Evolutionary conservation across 768 basidiomycete species (phyloP).

Genomic region (Leccinum variicolor): DNA sequence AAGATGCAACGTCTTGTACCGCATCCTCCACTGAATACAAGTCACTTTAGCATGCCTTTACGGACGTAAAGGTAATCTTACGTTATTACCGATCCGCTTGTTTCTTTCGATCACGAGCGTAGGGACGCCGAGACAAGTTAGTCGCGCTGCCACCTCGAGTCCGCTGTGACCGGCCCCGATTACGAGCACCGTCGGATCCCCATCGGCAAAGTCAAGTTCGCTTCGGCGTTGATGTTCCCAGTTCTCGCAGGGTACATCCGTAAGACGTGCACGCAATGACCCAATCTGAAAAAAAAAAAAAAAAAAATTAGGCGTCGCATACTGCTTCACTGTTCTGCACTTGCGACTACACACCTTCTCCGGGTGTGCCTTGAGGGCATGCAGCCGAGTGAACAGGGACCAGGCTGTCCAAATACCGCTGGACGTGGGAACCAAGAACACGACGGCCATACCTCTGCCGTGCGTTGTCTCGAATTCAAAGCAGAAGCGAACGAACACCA

Average conservation of each 20-base stretch:
- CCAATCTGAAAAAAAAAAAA: conserved; percentile 30
- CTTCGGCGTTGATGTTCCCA: conserved; percentile 47
- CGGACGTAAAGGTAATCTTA: conserved; percentile 2
- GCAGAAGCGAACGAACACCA: conserved; percentile 54
- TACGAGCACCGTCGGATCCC: conserved; percentile 55
- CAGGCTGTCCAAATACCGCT: conserved; percentile 53
- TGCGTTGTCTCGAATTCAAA: conserved; percentile 53
- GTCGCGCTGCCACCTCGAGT: conserved; percentile 56
- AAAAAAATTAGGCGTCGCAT: not conserved
- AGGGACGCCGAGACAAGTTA: conserved; percentile 55
- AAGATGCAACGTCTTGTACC: conserved; percentile 54
- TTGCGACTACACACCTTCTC: conserved; percentile 35
- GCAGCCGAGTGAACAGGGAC: conserved; percentile 56
- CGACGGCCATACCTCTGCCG: conserved; percentile 50
- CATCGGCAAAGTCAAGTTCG: conserved; percentile 42
- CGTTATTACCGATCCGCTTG: conserved; percentile 47
- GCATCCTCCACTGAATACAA: conserved; percentile 42
- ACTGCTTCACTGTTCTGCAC: not conserved
- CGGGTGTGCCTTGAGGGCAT: conserved; percentile 50
- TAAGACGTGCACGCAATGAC: conserved; percentile 35
- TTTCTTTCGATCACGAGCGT: conserved; percentile 55
- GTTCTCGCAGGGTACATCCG: conserved; percentile 37
- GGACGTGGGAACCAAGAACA: conserved; percentile 44
- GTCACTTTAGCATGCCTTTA: conserved; percentile 1
- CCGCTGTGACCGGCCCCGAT: conserved; percentile 69